These are phyloP conservation scores for Mycena metata DNA, from an alignment of 768 basidiomycete genomes.

Conservation along the genomic window DNA sequence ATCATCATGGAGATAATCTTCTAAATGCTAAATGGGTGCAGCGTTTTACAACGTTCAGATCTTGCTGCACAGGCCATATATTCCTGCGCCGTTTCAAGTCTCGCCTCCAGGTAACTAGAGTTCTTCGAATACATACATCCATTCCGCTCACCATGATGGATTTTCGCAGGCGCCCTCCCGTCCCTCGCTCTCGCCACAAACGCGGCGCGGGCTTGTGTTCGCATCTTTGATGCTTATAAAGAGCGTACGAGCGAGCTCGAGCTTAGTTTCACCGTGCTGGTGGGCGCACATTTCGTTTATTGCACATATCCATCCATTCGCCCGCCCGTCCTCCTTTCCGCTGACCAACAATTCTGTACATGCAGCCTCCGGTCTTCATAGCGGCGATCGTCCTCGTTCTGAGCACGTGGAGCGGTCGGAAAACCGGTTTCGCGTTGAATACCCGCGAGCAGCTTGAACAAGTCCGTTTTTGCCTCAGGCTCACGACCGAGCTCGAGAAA, in stretches of 20 bases:
- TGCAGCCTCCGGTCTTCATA: conserved; percentile 33
- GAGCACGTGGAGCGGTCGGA: conserved; percentile 61
- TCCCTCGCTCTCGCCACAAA: conserved; percentile 80
- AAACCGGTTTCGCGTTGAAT: conserved; percentile 49
- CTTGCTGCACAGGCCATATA: conserved; percentile 77
- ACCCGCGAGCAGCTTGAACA: conserved; percentile 55
- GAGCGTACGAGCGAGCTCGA: conserved; percentile 24
- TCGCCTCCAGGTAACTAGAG: too few relatives aligned
- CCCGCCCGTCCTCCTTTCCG: too few relatives aligned
- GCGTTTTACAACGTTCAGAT: conserved; percentile 60
- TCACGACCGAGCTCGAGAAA: conserved; percentile 2
- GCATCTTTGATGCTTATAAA: conserved; percentile 63
- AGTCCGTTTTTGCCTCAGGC: conserved; percentile 57
- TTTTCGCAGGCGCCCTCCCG: conserved; percentile 51
- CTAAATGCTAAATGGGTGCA: not conserved
- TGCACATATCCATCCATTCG: too few relatives aligned
- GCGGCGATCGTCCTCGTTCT: conserved; percentile 61
- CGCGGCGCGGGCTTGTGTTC: conserved; percentile 73
- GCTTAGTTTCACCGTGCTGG: conserved; percentile 32
- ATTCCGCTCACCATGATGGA: too few relatives aligned
- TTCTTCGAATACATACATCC: too few relatives aligned
- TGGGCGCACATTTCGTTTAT: conserved; percentile 22
- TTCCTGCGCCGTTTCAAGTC: conserved; percentile 49
- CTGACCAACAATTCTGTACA: too few relatives aligned
- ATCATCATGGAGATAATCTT: not conserved